Evolutionary conservation across 208 protist species (phyloP).

Genomic region (Trypanosoma congolense): DNA sequence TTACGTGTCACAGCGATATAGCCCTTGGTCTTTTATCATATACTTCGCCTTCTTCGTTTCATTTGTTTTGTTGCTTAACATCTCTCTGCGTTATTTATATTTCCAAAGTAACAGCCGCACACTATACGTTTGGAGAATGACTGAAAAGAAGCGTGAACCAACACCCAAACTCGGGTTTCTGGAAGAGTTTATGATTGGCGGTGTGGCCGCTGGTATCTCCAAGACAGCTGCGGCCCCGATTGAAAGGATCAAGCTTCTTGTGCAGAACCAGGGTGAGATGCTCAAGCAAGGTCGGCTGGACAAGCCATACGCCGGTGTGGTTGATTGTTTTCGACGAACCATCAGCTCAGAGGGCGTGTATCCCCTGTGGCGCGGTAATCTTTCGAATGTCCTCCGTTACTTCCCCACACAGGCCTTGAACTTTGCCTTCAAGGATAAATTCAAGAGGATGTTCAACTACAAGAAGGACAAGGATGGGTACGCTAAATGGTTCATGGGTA

Average conservation of each 20-base stretch:
- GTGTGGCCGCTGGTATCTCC: constrained; percentile 69
- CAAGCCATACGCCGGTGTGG: constrained; percentile 92
- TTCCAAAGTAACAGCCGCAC: constrained; percentile 15
- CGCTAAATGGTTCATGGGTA: constrained; percentile 86
- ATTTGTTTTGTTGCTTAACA: too few species aligned
- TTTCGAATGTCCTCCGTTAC: constrained; percentile 96
- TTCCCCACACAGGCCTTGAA: constrained; percentile 98
- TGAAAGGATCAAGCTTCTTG: constrained; percentile 94
- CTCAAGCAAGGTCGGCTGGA: constrained; percentile 71
- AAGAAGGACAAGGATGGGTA: constrained; percentile 77
- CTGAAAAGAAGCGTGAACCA: constrained; percentile 22
- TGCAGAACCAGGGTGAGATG: constrained; percentile 92
- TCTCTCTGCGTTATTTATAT: constrained; percentile 9
- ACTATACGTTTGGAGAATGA: constrained; percentile 1
- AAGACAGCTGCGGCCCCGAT: constrained; percentile 94
- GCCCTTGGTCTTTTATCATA: too few species aligned
- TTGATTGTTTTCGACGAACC: constrained; percentile 93
- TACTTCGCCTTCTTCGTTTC: too few species aligned
- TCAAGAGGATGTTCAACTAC: constrained; percentile 94
- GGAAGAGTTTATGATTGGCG: constrained; percentile 82
- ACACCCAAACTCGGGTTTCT: constrained; percentile 53
- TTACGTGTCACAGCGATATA: too few species aligned
- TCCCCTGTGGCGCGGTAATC: constrained; percentile 96
- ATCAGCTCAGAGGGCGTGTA: constrained; percentile 89
- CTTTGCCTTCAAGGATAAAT: constrained; percentile 97